A percentile compares a stretch with the other conserved stretches of the same genome.
phyloP scores from a whole-genome alignment of 1,139 yeast species.

The Hyphopichia burtonii region DNA sequence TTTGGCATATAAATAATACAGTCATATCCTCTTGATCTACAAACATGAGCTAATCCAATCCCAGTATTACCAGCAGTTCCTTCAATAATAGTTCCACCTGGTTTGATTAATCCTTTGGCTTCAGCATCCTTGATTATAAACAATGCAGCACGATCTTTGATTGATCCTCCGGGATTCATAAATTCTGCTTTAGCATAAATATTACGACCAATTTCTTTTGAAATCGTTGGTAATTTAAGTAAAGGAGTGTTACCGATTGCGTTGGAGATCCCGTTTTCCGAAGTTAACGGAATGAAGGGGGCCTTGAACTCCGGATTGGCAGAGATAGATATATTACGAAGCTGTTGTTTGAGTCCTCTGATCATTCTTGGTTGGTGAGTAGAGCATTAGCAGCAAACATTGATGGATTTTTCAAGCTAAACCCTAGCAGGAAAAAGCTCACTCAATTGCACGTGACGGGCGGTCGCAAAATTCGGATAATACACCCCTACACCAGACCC shows the following conservation, averaged over 20 bases:
- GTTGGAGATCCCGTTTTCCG: slow-evolving; percentile 63
- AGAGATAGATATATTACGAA: slow-evolving; percentile 3
- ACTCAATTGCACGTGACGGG: too few relatives aligned
- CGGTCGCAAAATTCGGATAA: too few relatives aligned
- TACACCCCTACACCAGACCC: too few relatives aligned
- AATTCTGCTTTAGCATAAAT: slow-evolving; percentile 88
- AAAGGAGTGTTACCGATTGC: slow-evolving; percentile 91
- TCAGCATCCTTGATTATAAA: slow-evolving; percentile 81
- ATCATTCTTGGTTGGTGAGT: too few relatives aligned
- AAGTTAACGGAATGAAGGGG: slow-evolving; percentile 61
- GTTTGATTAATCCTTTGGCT: slow-evolving; percentile 56
- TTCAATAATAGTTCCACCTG: slow-evolving; percentile 62
- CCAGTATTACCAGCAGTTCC: slow-evolving; percentile 74
- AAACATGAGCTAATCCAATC: slow-evolving; percentile 85
- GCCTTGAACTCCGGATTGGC: slow-evolving; percentile 14
- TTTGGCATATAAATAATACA: slow-evolving; percentile 89
- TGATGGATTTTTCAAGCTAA: too few relatives aligned
- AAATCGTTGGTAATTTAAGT: slow-evolving; percentile 60
- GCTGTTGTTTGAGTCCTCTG: background rate
- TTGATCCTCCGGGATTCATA: slow-evolving; percentile 94
- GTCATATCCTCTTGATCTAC: slow-evolving; percentile 79
- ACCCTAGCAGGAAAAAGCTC: too few relatives aligned
- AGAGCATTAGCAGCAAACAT: too few relatives aligned
- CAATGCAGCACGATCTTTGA: slow-evolving; percentile 88
- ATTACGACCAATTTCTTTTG: slow-evolving; percentile 65